A percentile compares a stretch with the other conserved stretches of the same genome.
Conservation (phyloP, 2,329 filamentous ascomycete genomes). For the Zasmidium cellare region DNA sequence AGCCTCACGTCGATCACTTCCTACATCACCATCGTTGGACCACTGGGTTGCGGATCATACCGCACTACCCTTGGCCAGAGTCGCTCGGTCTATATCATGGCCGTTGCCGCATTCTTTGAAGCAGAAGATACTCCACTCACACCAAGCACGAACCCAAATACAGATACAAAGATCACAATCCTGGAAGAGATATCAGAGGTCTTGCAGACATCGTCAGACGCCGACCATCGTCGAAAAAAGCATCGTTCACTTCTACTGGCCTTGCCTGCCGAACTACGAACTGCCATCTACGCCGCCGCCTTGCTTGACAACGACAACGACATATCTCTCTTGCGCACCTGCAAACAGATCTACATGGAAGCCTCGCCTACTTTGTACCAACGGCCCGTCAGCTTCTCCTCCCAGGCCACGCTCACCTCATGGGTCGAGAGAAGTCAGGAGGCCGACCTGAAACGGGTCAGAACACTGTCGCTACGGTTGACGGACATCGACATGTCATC, state of each 20-base stretch:
- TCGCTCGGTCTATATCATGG: neutral
- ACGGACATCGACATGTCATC: conserved; percentile 31
- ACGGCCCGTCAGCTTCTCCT: conserved; percentile 24
- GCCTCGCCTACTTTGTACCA: conserved; percentile 22
- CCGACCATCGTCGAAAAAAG: neutral
- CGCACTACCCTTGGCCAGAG: neutral
- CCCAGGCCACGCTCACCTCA: conserved; percentile 28
- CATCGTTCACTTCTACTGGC: conserved; percentile 9
- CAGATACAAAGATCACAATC: neutral
- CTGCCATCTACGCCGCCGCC: conserved; percentile 12
- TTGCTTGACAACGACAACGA: conserved; percentile 3
- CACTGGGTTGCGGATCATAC: neutral
- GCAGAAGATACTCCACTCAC: neutral
- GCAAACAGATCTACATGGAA: conserved; percentile 27
- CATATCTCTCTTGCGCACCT: conserved; percentile 19
- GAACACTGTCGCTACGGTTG: conserved; percentile 21
- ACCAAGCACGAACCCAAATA: neutral
- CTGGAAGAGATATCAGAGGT: neutral
- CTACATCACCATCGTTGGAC: neutral
- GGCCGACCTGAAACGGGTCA: conserved; percentile 25
- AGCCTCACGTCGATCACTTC: neutral
- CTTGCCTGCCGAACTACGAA: conserved; percentile 19
- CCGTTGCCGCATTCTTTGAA: neutral
- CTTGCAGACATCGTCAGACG: neutral
- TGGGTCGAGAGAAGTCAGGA: conserved; percentile 26